Base-by-base conservation (phyloP, 1,284 basidiomycete genomes). In the Omphalotus olearius region DNA sequence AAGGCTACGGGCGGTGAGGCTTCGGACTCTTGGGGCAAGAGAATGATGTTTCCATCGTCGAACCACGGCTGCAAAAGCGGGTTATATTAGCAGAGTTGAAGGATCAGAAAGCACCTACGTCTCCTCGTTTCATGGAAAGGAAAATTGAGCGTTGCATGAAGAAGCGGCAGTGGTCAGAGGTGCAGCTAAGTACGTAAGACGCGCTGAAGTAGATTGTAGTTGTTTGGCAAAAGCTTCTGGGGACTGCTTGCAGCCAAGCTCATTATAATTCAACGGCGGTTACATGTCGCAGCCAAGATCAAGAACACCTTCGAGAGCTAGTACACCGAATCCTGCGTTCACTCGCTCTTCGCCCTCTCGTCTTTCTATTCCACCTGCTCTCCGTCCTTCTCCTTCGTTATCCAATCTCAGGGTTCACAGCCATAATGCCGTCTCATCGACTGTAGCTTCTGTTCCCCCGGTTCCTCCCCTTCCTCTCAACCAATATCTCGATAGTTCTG, bases 301-400 rank as follows among this genome's bases (percentile, higher is more conserved):
- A 37, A 26, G 35, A 9, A 35, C 53, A 7, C 45, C 49, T 9
- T 55, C 53, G 11, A 28, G 53, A 40, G 30, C 53, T 3, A 47
- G 37, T 95, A 94, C 47, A 98, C 86, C 67, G 98, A 90, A 73
- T 25, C 36, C 64, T 97, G 86, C 37, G 91, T 63, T 51, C 90
- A 82, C n/a, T 89, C 89, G 25, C 91, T 60, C 59, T 77, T 80
- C 67, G 97, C 94, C 57, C 79, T 88, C 49, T 88, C 65, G 39
- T 85, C 84, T 56, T 89, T 89, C 26, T 94, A 61, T 60, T 95
- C 91, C 0, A 74, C 67, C 64, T 93, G 64, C 64, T 36, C 61
- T 75, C 36, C 70, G 69, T 20, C 70, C 73, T 3, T 70, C 73
- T 1, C 67, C 71, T 1, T 76, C 77, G 11, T 58, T 74, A 16